Base-by-base conservation (phyloP, 495 filamentous ascomycete genomes). In the Penicillium pancosmium region DNA sequence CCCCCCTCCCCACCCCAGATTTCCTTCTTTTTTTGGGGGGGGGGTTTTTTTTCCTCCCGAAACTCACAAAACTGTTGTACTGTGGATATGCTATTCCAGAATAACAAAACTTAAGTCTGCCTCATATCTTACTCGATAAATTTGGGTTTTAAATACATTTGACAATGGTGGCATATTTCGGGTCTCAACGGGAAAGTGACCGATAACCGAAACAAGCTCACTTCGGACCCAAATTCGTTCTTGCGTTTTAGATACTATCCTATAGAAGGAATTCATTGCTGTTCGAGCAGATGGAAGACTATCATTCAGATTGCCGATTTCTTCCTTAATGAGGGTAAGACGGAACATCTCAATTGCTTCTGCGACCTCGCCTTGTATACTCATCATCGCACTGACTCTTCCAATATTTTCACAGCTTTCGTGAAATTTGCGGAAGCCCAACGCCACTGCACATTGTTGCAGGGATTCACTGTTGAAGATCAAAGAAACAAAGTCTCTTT, bases 261-360 rank as follows among this genome's bases (percentile, higher is more conserved):
- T 44, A 44, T 44, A 44, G 41, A 44, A 44, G n/a, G n/a, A 16
- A 44, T 44, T 19, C 5, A 44, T 44, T 9, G 41, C n/a, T n/a
- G 41, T 44, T 5, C 41, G 41, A 19, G 41, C 41, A 44, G 41
- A 18, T n/a, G 19, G 41, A 44, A 44, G n/a, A 44, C 41, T 44
- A 4, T 10, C 41, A 44, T 44, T 44, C 41, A 44, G 41, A 44
- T 44, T 44, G 8, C 16, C 5, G 41, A 44, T 44, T 44, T 44
- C 41, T 44, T 44, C 16, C 41, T 44, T 44, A n/a, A 44, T 44
- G n/a, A 19, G 41, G 41, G 41, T 44, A 44, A 44, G 41, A 44
- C 16, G 41, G 8, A 44, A 44, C n/a, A 44, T 44, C 15, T 44
- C 41, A 19, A 18, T 16, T 19, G 16, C 41, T 44, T 38, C 41